Percentiles rank a stretch among this genome's conserved stretches.
These are phyloP conservation scores for Aspergillus indologenus DNA, from an alignment of 495 filamentous ascomycete genomes.

Conservation along the genomic window DNA sequence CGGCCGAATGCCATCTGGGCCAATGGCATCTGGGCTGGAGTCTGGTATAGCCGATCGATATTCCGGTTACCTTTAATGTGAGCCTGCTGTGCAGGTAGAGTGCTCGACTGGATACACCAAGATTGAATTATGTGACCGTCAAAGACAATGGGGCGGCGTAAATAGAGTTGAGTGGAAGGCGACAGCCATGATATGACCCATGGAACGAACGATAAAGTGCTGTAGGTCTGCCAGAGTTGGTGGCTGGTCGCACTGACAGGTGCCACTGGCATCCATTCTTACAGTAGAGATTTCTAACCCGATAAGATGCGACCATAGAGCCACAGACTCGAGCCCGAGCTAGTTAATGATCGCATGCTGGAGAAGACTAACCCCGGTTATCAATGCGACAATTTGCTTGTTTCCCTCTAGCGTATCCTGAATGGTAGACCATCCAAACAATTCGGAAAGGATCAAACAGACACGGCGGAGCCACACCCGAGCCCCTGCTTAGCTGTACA, in stretches of 20 bases:
- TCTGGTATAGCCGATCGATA: not conserved
- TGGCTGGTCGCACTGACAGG: conserved; percentile 3
- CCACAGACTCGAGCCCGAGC: too few relatives aligned
- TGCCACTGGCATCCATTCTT: conserved; percentile 3
- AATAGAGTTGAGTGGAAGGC: not conserved
- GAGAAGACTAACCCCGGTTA: not conserved
- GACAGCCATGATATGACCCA: not conserved
- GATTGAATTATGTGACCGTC: too few relatives aligned
- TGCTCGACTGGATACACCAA: too few relatives aligned
- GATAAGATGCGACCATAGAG: not conserved
- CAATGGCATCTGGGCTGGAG: not conserved
- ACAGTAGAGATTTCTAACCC: not conserved
- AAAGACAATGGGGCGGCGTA: not conserved
- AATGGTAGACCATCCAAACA: too few relatives aligned
- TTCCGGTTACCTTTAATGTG: not conserved
- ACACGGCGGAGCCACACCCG: conserved; percentile 9
- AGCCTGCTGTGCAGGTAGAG: not conserved
- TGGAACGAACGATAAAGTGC: not conserved
- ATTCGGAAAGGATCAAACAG: conserved; percentile 5
- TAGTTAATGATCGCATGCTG: too few relatives aligned
- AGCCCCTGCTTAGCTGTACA: not conserved
- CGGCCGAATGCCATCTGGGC: not conserved
- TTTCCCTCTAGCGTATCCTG: too few relatives aligned
- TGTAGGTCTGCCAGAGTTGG: not conserved
- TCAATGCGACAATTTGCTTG: too few relatives aligned